Evolutionary conservation across 176 grass and related monocot genomes (phyloP), one percentile per base, ranked within the genome.

Genomic region (Pontederia paniculata): DNA sequence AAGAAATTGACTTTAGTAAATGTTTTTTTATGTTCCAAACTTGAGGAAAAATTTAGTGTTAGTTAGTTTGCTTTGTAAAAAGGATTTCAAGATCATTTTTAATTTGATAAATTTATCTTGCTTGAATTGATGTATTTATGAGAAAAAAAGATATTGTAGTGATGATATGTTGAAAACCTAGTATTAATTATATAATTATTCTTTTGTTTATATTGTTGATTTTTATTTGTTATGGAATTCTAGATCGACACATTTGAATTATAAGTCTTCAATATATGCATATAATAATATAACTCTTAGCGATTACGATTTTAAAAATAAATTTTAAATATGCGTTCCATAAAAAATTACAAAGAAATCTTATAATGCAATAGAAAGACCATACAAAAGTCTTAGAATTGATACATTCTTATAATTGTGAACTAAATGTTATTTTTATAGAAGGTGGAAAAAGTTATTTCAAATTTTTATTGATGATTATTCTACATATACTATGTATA

Each of bases 381-480:
- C 22, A 7, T n/a, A 55, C 5, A 22, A 7, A 55, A 49, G 15
- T 49, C 12, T 13, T 55, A 55, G 53, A 55, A 11, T 13, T 55
- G 1, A 22, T 55, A 55, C 20, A 60, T 60, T 17, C 8, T 60
- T 10, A 60, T 44, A 60, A 44, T 17, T 60, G 37, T 45, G 58
- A 17, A 17, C 7, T 37, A 37, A 37, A 37, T 37, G 28, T 5
- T 6, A 37, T 37, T 6, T 3, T 37, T 37, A 37, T 6, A 5
- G 7, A 0, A 37, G 28, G 28, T 2, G 3, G 28, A 37, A 37
- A 37, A 37, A 37, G 28, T 5, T 37, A 37, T 37, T 37, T 37
- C 7, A 37, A 37, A 37, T 3, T 5, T 60, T 44, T 44, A 44
- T 44, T 44, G 41, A 44, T 60, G 58, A 60, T 60, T 19, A 9